These are phyloP conservation scores for Rhododendron henanense DNA, from an alignment of 148 eudicot genomes.

Conservation along the genomic window DNA sequence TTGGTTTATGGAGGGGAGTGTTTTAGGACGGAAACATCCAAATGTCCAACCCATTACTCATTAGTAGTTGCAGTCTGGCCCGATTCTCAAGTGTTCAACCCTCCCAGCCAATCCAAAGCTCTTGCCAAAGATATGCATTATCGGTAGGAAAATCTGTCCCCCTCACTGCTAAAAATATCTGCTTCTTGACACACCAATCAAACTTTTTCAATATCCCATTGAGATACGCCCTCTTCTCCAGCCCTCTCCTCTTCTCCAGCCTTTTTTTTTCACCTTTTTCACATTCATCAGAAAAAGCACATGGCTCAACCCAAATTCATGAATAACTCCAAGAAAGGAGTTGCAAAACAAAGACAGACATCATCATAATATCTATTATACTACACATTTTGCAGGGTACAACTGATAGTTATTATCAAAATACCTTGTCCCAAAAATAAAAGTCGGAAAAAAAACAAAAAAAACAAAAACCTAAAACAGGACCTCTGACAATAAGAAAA, in stretches of 20 bases:
- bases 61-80: background rate
- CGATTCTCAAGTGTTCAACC: background rate
- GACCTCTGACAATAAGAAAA: background rate
- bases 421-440: background rate
- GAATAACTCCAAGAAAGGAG: background rate
- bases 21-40: background rate
- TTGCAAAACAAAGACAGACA: background rate
- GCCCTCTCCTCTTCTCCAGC: background rate
- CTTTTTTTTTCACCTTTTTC: background rate
- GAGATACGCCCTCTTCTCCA: background rate
- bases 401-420: background rate
- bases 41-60: background rate
- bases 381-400: background rate
- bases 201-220: background rate
- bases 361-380: background rate
- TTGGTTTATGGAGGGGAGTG: background rate
- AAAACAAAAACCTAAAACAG: background rate
- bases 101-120: background rate
- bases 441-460: background rate
- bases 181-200: background rate
- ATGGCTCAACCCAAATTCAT: background rate
- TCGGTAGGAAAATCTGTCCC: background rate
- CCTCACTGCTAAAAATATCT: background rate
- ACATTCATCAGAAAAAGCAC: background rate
- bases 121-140: background rate